Evolutionary conservation across 2,329 filamentous ascomycete genomes (phyloP).

Genomic region (Talaromyces rugulosus): DNA sequence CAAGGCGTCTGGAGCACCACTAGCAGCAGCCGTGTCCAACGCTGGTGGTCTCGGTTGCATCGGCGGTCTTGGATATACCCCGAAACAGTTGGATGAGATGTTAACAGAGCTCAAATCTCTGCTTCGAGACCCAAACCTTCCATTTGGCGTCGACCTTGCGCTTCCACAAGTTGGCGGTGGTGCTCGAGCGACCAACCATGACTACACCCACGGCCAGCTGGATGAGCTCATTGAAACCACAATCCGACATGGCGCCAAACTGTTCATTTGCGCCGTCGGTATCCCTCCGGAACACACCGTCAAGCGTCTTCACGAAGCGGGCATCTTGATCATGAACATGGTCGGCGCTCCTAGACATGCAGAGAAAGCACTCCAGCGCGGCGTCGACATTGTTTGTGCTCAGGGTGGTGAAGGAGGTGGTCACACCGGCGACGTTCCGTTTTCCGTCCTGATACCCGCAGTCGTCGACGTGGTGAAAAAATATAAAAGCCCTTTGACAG

Average conservation of each 20-base stretch:
- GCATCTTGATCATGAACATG: slow-evolving; percentile 94
- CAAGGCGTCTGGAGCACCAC: slow-evolving; percentile 68
- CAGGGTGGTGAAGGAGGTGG: slow-evolving; percentile 93
- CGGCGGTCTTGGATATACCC: slow-evolving; percentile 63
- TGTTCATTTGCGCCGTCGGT: slow-evolving; percentile 87
- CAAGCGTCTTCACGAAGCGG: slow-evolving; percentile 70
- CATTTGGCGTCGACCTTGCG: slow-evolving; percentile 88
- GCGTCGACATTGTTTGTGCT: slow-evolving; percentile 86
- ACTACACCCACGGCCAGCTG: slow-evolving; percentile 86
- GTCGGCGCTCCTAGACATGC: slow-evolving; percentile 90
- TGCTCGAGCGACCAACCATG: slow-evolving; percentile 88
- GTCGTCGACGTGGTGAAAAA: slow-evolving; percentile 76
- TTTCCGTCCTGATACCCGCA: slow-evolving; percentile 78
- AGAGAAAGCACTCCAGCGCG: slow-evolving; percentile 77
- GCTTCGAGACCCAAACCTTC: slow-evolving; percentile 62
- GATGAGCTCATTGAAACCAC: slow-evolving; percentile 84
- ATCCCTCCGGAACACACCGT: slow-evolving; percentile 73
- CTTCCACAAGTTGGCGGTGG: slow-evolving; percentile 81
- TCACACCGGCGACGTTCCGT: slow-evolving; percentile 84
- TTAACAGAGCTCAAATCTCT: slow-evolving; percentile 80
- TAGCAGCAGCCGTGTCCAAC: slow-evolving; percentile 84
- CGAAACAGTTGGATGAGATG: slow-evolving; percentile 71
- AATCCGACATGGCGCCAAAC: slow-evolving; percentile 73
- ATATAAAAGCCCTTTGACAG: slow-evolving; percentile 68
- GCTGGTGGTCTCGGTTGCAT: slow-evolving; percentile 72